phyloP scores from a whole-genome alignment of 495 filamentous ascomycete genomes.

The Penicillium crystallinum region DNA sequence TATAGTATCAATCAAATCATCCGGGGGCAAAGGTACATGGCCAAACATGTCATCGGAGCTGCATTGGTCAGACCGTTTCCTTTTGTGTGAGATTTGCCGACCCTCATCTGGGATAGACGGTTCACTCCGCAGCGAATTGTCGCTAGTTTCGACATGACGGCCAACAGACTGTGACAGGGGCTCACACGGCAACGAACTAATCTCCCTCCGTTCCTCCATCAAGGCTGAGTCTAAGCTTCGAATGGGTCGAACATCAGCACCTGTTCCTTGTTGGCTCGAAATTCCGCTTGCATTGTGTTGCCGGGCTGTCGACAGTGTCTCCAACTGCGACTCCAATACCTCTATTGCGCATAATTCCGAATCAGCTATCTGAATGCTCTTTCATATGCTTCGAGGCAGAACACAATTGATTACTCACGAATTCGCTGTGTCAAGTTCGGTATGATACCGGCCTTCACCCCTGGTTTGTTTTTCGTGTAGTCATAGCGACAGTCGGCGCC shows the following conservation, averaged over 20 bases:
- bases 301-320: background rate
- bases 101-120: too few relatives aligned
- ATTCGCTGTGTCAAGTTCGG: constrained; percentile 1
- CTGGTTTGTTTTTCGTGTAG: constrained; percentile 1
- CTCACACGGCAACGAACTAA: background rate
- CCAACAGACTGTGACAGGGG: background rate
- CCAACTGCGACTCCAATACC: too few relatives aligned
- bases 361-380: too few relatives aligned
- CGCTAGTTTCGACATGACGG: too few relatives aligned
- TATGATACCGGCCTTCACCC: constrained; percentile 1
- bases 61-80: too few relatives aligned
- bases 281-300: background rate
- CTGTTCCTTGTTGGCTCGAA: background rate
- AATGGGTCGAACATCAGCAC: background rate
- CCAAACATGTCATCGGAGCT: too few relatives aligned
- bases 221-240: background rate
- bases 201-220: background rate
- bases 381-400: too few relatives aligned
- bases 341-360: too few relatives aligned
- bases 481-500: constrained; percentile 2
- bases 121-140: too few relatives aligned
- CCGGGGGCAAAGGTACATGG: too few relatives aligned
- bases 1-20: constrained; percentile 19
- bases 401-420: constrained; percentile 3
- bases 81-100: too few relatives aligned